Evolutionary conservation across 2,329 filamentous ascomycete genomes (phyloP).

Genomic region (Penicillium thymicola): DNA sequence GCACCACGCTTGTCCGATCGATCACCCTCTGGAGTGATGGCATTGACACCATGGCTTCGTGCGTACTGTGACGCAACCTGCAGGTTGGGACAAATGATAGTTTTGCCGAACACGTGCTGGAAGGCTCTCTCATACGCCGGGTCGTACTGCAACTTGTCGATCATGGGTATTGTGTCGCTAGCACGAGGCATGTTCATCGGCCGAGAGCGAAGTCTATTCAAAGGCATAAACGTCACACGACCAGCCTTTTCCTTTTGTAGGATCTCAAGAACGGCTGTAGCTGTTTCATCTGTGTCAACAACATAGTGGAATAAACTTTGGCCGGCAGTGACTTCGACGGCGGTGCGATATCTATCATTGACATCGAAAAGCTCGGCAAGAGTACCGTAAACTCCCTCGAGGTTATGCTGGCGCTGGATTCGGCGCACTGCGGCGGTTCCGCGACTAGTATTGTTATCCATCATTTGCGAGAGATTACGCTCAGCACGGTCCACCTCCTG

Average conservation of each 20-base stretch:
- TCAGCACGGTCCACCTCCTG: slow-evolving; percentile 77
- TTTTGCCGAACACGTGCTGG: slow-evolving; percentile 91
- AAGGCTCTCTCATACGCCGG: slow-evolving; percentile 77
- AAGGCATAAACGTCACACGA: slow-evolving; percentile 89
- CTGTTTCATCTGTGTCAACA: slow-evolving; percentile 86
- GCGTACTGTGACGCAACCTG: slow-evolving; percentile 87
- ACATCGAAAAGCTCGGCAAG: slow-evolving; percentile 90
- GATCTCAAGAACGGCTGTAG: slow-evolving; percentile 73
- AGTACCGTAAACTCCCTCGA: slow-evolving; percentile 87
- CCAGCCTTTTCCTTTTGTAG: slow-evolving; percentile 78
- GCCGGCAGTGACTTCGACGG: slow-evolving; percentile 89
- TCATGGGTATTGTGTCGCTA: slow-evolving; percentile 80
- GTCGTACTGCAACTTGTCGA: slow-evolving; percentile 81
- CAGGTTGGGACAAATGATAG: slow-evolving; percentile 88
- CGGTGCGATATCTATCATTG: slow-evolving; percentile 76
- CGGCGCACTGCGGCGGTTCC: slow-evolving; percentile 84
- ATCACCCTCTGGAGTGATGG: slow-evolving; percentile 92
- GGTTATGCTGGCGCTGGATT: slow-evolving; percentile 72
- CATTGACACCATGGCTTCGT: slow-evolving; percentile 83
- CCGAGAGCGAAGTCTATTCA: slow-evolving; percentile 73
- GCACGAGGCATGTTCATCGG: slow-evolving; percentile 76
- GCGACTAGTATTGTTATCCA: slow-evolving; percentile 83
- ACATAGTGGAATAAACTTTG: slow-evolving; percentile 93
- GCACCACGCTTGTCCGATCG: slow-evolving; percentile 93
- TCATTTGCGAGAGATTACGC: slow-evolving; percentile 72